Base-by-base conservation (phyloP, 2,329 filamentous ascomycete species). In the Mariannaea sp. region DNA sequence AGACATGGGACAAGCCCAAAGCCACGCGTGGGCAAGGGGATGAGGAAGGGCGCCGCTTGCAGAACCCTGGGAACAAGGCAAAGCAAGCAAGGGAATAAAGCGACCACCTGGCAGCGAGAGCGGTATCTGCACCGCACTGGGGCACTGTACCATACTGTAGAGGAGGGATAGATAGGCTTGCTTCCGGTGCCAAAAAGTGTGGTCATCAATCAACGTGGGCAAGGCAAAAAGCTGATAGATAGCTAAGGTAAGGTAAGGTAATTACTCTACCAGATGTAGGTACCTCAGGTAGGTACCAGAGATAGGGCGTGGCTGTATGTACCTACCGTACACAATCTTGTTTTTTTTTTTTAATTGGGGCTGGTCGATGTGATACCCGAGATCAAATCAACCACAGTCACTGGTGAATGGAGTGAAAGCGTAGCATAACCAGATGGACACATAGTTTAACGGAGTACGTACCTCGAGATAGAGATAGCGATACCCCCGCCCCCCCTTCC, bases 391-490 rank as follows among this genome's bases (percentile, higher is more conserved):
- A 32, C 8, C 22, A 24, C 16, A 16, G 24, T 12, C 14, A 30
- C 24, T 48, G 45, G n/a, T 35, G n/a, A 35, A 22, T 29, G 33
- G 35, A 36, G 38, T 39, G 30, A 60, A 49, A 57, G 39, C 48
- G 51, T 45, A 24, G 60, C 49, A 58, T 64, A 65, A 65, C 62
- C 55, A 54, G 60, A 60, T 60, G 56, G 62, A 64, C 61, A 64
- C 60, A 64, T 60, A 62, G 60, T 64, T 65, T 65, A 65, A 39
- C 53, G 56, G 56, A 22, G 62, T 65, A 65, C 62, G 62, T 65
- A 65, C 61, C 52, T n/a, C 5, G 10, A 22, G 61, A 60, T 59
- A 61, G 46, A 63, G 61, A 65, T 65, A 65, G 56, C 59, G 50
- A 49, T 40, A 49, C 40, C 27, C 43, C 51, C 29, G 14, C 49